Evolutionary conservation across 768 basidiomycete species (phyloP).

Genomic region (Suillus plorans): DNA sequence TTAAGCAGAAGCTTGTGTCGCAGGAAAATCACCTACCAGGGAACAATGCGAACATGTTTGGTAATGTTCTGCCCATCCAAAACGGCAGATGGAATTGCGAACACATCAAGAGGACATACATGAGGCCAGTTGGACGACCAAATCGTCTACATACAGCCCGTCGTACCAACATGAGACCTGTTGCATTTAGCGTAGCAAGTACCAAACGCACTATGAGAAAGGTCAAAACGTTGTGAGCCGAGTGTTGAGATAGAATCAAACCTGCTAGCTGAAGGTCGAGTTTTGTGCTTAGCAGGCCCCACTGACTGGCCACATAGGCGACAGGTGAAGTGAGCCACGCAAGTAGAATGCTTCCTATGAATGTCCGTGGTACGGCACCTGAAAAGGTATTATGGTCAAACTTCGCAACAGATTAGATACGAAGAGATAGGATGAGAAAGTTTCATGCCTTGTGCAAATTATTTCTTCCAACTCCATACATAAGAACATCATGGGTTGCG

Average conservation of each 20-base stretch:
- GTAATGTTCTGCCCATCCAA: conserved; percentile 91
- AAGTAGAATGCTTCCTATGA: conserved; percentile 73
- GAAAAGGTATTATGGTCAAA: conserved; percentile 91
- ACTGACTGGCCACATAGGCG: conserved; percentile 37
- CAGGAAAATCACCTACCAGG: conserved; percentile 52
- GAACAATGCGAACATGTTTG: conserved; percentile 89
- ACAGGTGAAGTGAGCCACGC: conserved; percentile 56
- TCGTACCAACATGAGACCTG: conserved; percentile 61
- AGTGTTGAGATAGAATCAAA: conserved; percentile 34
- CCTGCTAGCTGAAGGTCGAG: conserved; percentile 70
- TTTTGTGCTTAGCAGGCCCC: conserved; percentile 53
- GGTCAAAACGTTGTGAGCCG: not conserved
- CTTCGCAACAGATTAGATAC: conserved; percentile 37
- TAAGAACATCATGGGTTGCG: conserved; percentile 82
- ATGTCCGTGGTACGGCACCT: conserved; percentile 87
- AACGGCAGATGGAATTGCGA: conserved; percentile 91
- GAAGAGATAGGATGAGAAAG: not conserved
- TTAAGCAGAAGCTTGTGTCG: not conserved
- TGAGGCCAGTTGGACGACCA: conserved; percentile 52
- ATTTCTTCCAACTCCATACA: conserved; percentile 57
- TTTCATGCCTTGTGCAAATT: conserved; percentile 36
- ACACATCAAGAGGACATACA: conserved; percentile 68
- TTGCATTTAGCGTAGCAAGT: conserved; percentile 64
- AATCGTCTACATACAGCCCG: conserved; percentile 64
- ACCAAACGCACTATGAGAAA: conserved; percentile 62